Conservation (phyloP, 805 yeast genomes). For the Yarrowia porcina region DNA sequence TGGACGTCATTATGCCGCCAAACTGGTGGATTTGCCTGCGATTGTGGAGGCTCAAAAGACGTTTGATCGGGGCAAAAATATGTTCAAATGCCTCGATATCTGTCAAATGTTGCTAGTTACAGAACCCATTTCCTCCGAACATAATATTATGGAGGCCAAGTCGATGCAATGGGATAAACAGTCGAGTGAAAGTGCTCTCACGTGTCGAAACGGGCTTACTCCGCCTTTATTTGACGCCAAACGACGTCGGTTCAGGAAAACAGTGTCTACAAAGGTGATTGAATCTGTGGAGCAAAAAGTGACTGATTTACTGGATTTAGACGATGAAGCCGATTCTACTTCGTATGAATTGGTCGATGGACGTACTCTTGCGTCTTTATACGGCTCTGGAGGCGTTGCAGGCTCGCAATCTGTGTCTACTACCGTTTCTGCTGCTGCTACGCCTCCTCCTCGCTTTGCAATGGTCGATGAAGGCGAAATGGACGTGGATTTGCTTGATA, state of each 20-base stretch:
- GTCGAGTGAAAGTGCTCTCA: background rate
- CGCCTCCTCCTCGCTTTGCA: constrained; percentile 36
- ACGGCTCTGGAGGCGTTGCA: constrained; percentile 33
- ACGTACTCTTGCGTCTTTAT: constrained; percentile 26
- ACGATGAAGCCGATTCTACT: constrained; percentile 79
- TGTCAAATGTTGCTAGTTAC: constrained; percentile 81
- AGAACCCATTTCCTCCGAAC: constrained; percentile 43
- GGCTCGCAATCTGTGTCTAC: constrained; percentile 29
- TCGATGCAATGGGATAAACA: constrained; percentile 20
- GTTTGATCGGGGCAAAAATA: constrained; percentile 73
- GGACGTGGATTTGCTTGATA: constrained; percentile 33
- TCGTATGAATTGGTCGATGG: constrained; percentile 65
- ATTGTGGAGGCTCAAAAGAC: constrained; percentile 83
- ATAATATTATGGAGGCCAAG: constrained; percentile 8
- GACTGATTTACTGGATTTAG: constrained; percentile 67
- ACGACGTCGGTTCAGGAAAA: constrained; percentile 66
- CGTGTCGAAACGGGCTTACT: constrained; percentile 65
- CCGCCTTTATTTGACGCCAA: constrained; percentile 73
- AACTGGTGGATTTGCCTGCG: constrained; percentile 85
- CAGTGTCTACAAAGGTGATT: constrained; percentile 65
- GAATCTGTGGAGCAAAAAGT: constrained; percentile 77
- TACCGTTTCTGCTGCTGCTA: constrained; percentile 29
- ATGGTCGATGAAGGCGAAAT: constrained; percentile 37
- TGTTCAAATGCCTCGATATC: constrained; percentile 81
- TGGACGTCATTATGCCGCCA: constrained; percentile 71